Evolutionary conservation across 495 filamentous ascomycete species (phyloP), one percentile per base, ranked within the genome.

Genomic region (Barbatosphaeria neglecta): DNA sequence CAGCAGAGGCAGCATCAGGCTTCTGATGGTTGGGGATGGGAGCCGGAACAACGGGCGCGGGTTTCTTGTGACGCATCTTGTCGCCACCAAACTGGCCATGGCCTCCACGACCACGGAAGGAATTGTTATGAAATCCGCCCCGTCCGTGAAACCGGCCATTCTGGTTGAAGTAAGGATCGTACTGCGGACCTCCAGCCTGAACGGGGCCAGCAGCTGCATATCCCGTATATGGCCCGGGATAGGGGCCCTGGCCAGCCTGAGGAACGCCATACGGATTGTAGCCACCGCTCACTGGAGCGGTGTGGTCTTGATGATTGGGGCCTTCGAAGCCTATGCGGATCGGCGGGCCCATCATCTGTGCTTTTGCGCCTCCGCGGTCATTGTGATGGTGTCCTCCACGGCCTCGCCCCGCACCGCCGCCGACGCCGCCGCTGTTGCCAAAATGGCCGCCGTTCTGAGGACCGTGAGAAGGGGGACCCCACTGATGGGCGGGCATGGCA

Each of bases 301-400:
- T 58, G 20, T 51, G 43, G 6, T 64, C 56, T 50, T 62, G 71
- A 28, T 60, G 46, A 22, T 54, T 57, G 22, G 57, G 52, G 44
- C 60, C 55, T 33, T 80, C 76, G 58, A 75, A 74, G 3, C 76
- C 75, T 65, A 80, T 76, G 23, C 70, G 71, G 50, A 80, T 71
- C 0, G 75, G 75, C 27, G 76, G 72, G 1, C 72, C 75, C 70
- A 82, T 76, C 46, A 79, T 58, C 38, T 71, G 65, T 15, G 70
- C 65, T 49, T 72, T 73, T 44, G 60, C 56, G 2, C 58, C 63
- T 20, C 61, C 58, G 44, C 74, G 71, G 19, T 69, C 68, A 54
- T 68, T 68, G 54, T 74, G 39, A n/a, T 41, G 64, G 9, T 70
- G 71, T 49, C 72, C 69, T 41, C 79, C 65, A 23, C 74, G 63